These are phyloP conservation scores for Fusarium coicis DNA, from an alignment of 2,329 filamentous ascomycete species.

Conservation along the genomic window DNA sequence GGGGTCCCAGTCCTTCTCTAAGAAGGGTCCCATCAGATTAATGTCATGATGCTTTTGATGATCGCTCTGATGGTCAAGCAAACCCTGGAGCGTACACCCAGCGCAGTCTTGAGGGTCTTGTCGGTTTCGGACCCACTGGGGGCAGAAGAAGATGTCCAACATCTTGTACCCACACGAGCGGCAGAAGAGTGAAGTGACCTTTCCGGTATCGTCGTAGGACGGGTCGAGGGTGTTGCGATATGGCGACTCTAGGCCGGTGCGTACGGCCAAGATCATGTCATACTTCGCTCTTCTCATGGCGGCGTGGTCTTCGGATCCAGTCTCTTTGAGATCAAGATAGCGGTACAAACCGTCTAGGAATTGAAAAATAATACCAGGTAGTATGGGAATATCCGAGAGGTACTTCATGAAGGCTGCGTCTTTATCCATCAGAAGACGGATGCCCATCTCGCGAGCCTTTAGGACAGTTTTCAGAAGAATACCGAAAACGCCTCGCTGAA, in stretches of 20 bases:
- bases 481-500: slow-evolving; percentile 49
- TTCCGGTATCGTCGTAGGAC: neutral
- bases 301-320: neutral
- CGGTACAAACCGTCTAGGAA: slow-evolving; percentile 52
- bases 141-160: slow-evolving; percentile 46
- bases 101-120: slow-evolving; percentile 39
- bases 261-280: slow-evolving; percentile 49
- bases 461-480: slow-evolving; percentile 50
- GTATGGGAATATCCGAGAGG: slow-evolving; percentile 45
- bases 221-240: neutral
- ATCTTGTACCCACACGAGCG: slow-evolving; percentile 50
- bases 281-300: slow-evolving; percentile 40
- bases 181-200: slow-evolving; percentile 40
- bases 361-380: slow-evolving; percentile 41
- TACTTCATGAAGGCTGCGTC: slow-evolving; percentile 46
- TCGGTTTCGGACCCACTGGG: neutral
- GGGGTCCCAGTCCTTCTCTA: slow-evolving; percentile 40
- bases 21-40: slow-evolving; percentile 36
- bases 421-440: slow-evolving; percentile 47
- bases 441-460: slow-evolving; percentile 46
- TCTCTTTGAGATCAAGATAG: slow-evolving; percentile 36
- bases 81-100: slow-evolving; percentile 45
- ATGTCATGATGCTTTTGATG: slow-evolving; percentile 42
- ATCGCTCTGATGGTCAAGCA: slow-evolving; percentile 47
- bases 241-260: slow-evolving; percentile 39